A percentile compares a stretch with the other conserved stretches of the same genome.
phyloP scores from a whole-genome alignment of 176 grass and related monocot genomes.

The Cenchrus americanus region DNA sequence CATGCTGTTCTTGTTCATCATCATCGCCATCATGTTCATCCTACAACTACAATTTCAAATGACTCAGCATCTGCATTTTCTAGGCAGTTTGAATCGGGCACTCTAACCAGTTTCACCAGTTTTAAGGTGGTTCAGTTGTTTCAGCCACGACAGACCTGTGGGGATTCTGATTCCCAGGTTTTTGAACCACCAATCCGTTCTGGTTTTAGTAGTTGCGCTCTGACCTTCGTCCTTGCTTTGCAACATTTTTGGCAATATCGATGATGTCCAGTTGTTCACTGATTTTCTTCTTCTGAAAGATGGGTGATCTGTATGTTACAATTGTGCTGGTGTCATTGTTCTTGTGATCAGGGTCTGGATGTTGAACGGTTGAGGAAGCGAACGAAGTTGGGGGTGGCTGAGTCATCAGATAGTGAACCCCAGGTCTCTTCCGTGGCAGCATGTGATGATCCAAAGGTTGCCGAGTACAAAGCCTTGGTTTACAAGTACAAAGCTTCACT shows the following conservation, averaged over 20 bases:
- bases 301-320: not conserved
- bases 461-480: not conserved
- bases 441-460: not conserved
- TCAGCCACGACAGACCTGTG: not conserved
- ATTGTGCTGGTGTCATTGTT: not conserved
- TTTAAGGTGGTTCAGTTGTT: not conserved
- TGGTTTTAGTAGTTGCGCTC: not conserved
- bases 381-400: not conserved
- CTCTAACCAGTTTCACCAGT: not conserved
- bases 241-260: not conserved
- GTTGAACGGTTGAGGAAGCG: slow-evolving; percentile 15
- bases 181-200: not conserved
- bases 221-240: not conserved
- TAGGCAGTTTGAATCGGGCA: not conserved
- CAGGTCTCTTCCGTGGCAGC: not conserved
- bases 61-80: not conserved
- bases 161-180: not conserved
- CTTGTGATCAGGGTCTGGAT: slow-evolving; percentile 12
- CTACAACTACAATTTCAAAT: not conserved
- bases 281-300: not conserved
- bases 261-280: accelerated
- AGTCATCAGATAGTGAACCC: not conserved
- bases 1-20: not conserved
- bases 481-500: slow-evolving; percentile 6
- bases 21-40: not conserved